phyloP scores from a whole-genome alignment of 2,329 filamentous ascomycete species.

The Botrytis squamosa region DNA sequence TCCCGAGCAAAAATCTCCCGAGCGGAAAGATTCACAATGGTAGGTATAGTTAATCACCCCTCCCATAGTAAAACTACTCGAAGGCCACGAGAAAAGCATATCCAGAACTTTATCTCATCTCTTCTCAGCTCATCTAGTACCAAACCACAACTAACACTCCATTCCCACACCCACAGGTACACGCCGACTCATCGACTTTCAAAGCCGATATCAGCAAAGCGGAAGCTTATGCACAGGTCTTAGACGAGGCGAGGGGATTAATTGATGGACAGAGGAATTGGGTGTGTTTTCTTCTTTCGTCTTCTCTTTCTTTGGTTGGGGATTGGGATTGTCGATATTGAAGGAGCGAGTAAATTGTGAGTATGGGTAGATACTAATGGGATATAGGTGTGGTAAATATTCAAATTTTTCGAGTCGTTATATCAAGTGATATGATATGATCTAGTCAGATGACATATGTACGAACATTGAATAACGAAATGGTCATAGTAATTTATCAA shows the following conservation, averaged over 20 bases:
- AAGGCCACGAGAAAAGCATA: background rate
- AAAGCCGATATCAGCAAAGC: conserved; percentile 63
- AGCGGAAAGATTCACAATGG: background rate
- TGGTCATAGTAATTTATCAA: conserved; percentile 66
- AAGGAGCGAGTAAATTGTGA: background rate
- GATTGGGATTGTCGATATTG: background rate
- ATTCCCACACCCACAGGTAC: conserved; percentile 40
- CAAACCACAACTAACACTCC: background rate
- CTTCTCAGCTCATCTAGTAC: background rate
- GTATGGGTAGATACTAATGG: background rate
- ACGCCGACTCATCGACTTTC: conserved; percentile 79
- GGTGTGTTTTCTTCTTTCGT: conserved; percentile 49
- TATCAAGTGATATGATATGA: conserved; percentile 14
- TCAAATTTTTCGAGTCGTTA: background rate
- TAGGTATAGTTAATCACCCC: background rate
- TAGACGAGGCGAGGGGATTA: conserved; percentile 67
- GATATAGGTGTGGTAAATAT: conserved; percentile 9
- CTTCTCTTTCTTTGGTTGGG: background rate
- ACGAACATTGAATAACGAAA: background rate
- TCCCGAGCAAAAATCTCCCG: background rate
- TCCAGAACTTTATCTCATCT: background rate
- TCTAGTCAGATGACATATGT: background rate
- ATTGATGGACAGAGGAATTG: conserved; percentile 75
- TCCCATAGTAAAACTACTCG: no score
- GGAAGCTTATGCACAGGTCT: conserved; percentile 71